phyloP scores from a whole-genome alignment of 129 eudicot genomes.

The Pittosporum tobira region DNA sequence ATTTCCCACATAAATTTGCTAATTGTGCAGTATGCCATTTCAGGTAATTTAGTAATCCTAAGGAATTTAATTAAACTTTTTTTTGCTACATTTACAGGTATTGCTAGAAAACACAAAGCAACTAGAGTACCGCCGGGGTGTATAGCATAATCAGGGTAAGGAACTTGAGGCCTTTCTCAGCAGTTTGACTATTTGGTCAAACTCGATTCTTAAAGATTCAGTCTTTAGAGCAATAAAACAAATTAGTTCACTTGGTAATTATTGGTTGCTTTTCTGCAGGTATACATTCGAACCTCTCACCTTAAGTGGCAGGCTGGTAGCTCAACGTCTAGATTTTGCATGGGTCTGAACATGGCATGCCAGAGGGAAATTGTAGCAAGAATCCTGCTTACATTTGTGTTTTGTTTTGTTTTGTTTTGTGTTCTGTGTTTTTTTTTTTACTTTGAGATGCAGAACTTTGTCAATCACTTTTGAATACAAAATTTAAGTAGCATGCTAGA shows the following conservation, averaged over 20 bases:
- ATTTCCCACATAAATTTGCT: not conserved
- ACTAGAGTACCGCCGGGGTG: slow-evolving; percentile 61
- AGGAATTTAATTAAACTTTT: not conserved
- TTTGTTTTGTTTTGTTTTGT: too few species aligned
- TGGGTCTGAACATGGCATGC: too few species aligned
- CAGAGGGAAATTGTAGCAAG: too few species aligned
- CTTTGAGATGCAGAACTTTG: too few species aligned
- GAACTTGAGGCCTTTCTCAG: not conserved
- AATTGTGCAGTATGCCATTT: not conserved
- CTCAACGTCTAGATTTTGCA: not conserved
- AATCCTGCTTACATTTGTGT: too few species aligned
- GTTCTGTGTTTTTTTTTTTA: too few species aligned
- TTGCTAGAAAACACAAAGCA: slow-evolving; percentile 76
- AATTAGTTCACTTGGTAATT: not conserved
- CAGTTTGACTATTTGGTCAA: too few species aligned
- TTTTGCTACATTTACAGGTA: slow-evolving; percentile 39
- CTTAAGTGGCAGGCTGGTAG: not conserved
- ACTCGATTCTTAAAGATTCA: too few species aligned
- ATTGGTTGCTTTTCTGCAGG: not conserved
- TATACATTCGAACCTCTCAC: not conserved
- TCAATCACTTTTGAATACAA: too few species aligned
- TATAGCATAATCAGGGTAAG: slow-evolving; percentile 24
- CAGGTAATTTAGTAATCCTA: not conserved
- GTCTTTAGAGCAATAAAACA: too few species aligned
- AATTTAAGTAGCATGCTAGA: too few species aligned